Base-by-base conservation (phyloP, 2,329 filamentous ascomycete genomes). In the Stromatinia cepivora region DNA sequence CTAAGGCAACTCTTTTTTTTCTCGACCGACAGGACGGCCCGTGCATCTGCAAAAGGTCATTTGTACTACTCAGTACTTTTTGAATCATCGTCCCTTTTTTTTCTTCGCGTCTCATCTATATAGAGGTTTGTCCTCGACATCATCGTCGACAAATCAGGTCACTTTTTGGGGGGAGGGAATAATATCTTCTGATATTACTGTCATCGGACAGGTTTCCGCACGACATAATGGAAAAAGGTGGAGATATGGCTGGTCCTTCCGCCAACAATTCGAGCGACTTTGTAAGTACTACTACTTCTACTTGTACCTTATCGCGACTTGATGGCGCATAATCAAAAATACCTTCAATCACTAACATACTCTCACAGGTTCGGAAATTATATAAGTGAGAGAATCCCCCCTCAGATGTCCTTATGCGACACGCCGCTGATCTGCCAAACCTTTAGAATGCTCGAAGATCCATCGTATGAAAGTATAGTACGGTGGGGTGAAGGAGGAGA, bases 401-500 rank as follows among this genome's bases (percentile, higher is more conserved):
- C 48, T 28, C 9, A n/a, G 22, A 25, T 62, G 67, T 66, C 67
- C 28, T 81, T 70, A 80, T 72, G 67, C 58, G 65, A 66, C 72
- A 58, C 72, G 66, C 73, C n/a, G 66, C 70, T 75, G 70, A 77
- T 59, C 53, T 53, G 28, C 53, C n/a, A 61, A 50, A n/a, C 39
- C 20, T 71, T 71, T 67, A 97, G 93, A 80, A 99, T 99, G 95
- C 84, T 99, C 77, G 94, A 98, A 81, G 96, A 96, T 78, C 94
- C 94, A 48, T 90, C 92, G 66, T 96, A 99, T 80, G 89, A 94
- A 76, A 90, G 91, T 71, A 94, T 98, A 71, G 95, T 98, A 62
- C 87, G 94, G 81, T 99, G 95, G 95, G 94, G 94, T 71, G 93
- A 97, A 75, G 90, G 94, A 73, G 94, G 93, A 67, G 92, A 97